phyloP scores from a whole-genome alignment of 164 flowering plant genomes.

The Cinnamomum micranthum region DNA sequence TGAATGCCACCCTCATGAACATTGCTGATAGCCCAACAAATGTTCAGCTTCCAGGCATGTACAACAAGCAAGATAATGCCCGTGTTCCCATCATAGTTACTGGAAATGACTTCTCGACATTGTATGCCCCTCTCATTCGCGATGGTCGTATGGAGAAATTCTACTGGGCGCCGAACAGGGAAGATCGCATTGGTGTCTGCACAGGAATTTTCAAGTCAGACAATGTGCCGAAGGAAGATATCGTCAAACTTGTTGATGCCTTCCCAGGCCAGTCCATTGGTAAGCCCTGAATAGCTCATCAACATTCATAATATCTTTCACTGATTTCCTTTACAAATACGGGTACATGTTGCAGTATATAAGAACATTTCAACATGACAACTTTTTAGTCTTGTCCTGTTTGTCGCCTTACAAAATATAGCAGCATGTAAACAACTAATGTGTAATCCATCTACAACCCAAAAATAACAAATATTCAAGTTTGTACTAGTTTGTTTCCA shows the following conservation, averaged over 20 bases:
- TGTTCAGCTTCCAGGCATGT: constrained; percentile 53
- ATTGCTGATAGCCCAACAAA: constrained; percentile 53
- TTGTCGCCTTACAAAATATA: no score
- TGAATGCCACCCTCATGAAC: constrained; percentile 54
- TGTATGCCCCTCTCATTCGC: constrained; percentile 53
- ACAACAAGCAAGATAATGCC: constrained; percentile 46
- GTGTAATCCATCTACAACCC: no score
- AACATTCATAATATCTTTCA: neutral
- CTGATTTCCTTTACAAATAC: neutral
- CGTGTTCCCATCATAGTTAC: constrained; percentile 49
- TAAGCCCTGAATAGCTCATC: constrained; percentile 10
- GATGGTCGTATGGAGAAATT: constrained; percentile 59
- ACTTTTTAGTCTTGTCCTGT: no score
- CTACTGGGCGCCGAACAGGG: constrained; percentile 51
- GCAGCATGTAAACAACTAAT: no score
- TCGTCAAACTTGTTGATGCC: constrained; percentile 35
- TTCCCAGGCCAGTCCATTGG: constrained; percentile 50
- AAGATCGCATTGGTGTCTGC: constrained; percentile 48
- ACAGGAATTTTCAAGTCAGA: constrained; percentile 35
- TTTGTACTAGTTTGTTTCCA: no score
- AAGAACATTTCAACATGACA: no score
- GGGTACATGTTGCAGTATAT: no score
- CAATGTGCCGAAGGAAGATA: constrained; percentile 27
- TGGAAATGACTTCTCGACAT: constrained; percentile 50
- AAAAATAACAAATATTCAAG: no score